Base-by-base conservation (phyloP, 371 early-diverging fungal genomes). In the Chytridium lagenaria region DNA sequence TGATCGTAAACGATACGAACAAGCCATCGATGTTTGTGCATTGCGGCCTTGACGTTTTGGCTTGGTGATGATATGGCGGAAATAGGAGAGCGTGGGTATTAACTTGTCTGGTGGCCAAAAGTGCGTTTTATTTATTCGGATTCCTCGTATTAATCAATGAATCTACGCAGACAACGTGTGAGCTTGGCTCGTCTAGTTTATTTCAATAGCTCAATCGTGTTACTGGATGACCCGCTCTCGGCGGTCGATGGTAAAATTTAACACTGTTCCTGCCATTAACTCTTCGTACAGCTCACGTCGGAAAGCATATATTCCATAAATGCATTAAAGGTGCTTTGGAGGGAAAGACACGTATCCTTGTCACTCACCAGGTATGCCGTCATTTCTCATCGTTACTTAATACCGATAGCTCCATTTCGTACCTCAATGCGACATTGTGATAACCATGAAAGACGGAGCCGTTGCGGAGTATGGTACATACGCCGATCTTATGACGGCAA, bases 361-460 rank as follows among this genome's bases (percentile, higher is more conserved):
- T 81, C 39, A 76, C 79, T 50, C 68, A 75, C 50, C 77, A 76
- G 71, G 65, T 73, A n/a, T 23, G 12, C 64, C 19, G 7, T 38
- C 34, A 12, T 78, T 89, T 38, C 89, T 90, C 51, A 74, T 93
- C 33, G 82, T 84, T 23, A 86, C 10, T 23, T 38, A 39, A 37
- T 26, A 31, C 0, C 26, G 0, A 26, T 49, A 72, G 63, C 68
- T 98, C 49, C 92, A 95, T 52, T 92, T 91, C 72, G 78, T 96
- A 51, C 86, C 90, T 33, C 83, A 87, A 38, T 84, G 86, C 22
- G 91, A 93, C 66, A 73, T 81, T 0, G 87, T 98, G n/a, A 78
- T 93, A 70, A 88, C 93, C 84, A 78, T 98, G 40, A 83, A 88
- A 10, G 88, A 92, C 0, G 98, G 98, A 2, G 50, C 77, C 16